Conservation (phyloP, 495 filamentous ascomycete species). For the Aspergillus ellipticus region DNA sequence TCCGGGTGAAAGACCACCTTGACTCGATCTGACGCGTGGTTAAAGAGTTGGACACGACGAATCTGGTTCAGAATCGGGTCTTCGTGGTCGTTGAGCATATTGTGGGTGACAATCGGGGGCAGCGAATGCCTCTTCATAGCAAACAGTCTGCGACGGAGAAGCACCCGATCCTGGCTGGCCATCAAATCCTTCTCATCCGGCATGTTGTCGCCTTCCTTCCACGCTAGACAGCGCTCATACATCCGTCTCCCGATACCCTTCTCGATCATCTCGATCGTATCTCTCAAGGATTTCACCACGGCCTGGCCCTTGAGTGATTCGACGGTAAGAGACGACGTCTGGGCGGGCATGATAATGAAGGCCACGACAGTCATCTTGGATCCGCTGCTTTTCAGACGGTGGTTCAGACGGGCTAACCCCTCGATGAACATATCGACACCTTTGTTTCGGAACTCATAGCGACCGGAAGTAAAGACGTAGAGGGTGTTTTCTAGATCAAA, state of each 20-base stretch:
- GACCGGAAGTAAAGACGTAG: conserved; percentile 96
- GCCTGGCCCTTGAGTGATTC: conserved; percentile 96
- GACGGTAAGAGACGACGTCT: conserved; percentile 93
- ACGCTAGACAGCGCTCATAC: conserved; percentile 87
- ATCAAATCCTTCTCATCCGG: conserved; percentile 96
- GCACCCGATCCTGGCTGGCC: conserved; percentile 84
- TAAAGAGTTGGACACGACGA: conserved; percentile 93
- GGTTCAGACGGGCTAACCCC: conserved; percentile 88
- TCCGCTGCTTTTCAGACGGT: conserved; percentile 76
- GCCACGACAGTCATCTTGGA: conserved; percentile 97
- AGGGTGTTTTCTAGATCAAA: conserved; percentile 95
- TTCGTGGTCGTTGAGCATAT: conserved; percentile 92
- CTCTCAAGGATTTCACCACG: conserved; percentile 90
- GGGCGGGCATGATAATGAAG: conserved; percentile 98
- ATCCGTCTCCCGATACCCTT: conserved; percentile 85
- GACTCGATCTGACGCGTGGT: conserved; percentile 89
- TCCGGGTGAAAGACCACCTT: conserved; percentile 98
- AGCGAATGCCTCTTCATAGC: conserved; percentile 90
- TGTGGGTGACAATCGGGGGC: conserved; percentile 98
- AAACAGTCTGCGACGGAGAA: conserved; percentile 86
- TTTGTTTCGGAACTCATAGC: conserved; percentile 97
- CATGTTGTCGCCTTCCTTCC: conserved; percentile 89
- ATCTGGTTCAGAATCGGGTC: conserved; percentile 97
- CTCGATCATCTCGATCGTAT: conserved; percentile 88
- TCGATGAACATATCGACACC: conserved; percentile 99